These are phyloP conservation scores for Claviceps pusilla DNA, from an alignment of 2,329 filamentous ascomycete genomes.

Conservation along the genomic window DNA sequence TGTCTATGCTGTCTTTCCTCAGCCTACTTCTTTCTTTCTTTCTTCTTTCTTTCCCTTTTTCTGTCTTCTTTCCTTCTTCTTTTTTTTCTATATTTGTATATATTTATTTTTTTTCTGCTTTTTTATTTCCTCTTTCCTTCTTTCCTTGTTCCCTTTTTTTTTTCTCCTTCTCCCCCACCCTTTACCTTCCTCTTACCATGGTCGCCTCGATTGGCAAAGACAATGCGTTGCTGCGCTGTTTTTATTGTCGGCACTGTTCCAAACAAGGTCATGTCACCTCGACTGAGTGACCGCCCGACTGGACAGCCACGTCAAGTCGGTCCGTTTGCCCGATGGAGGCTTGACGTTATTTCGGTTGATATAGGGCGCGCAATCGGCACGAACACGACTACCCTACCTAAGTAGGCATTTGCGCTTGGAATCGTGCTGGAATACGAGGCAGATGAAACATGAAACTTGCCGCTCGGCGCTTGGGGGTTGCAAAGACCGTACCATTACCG, in stretches of 20 bases:
- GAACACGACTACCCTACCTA: too few relatives aligned
- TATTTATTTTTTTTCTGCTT: not conserved
- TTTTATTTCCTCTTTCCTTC: not conserved
- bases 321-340: not conserved
- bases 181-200: not conserved
- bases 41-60: too few relatives aligned
- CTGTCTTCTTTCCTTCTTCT: too few relatives aligned
- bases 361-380: not conserved
- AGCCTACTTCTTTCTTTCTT: not conserved
- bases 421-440: not conserved
- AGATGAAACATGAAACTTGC: not conserved
- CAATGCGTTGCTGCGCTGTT: not conserved
- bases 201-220: not conserved
- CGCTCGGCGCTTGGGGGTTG: not conserved
- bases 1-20: too few relatives aligned
- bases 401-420: not conserved
- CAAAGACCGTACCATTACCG: not conserved
- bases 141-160: too few relatives aligned
- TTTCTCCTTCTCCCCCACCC: too few relatives aligned
- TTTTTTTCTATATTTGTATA: too few relatives aligned
- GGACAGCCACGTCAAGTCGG: not conserved
- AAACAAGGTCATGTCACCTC: not conserved
- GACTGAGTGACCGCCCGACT: not conserved
- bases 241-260: not conserved
- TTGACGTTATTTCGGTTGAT: not conserved